Base-by-base conservation (phyloP, 768 basidiomycete genomes). In the Bullera alba region DNA sequence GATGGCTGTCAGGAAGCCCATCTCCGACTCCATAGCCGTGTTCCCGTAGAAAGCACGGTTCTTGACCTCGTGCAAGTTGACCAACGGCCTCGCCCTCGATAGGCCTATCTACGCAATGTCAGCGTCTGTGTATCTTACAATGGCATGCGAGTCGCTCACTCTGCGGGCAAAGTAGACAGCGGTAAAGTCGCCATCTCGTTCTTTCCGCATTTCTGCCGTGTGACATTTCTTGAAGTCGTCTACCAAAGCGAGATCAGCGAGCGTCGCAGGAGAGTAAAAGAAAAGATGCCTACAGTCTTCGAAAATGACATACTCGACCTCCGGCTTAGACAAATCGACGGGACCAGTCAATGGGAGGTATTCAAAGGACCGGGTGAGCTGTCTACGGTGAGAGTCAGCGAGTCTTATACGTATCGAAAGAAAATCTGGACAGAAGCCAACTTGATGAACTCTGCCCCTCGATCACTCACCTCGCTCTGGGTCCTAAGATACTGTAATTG, bases 21-120 rank as follows among this genome's bases (percentile, higher is more conserved):
- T 84, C 70, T 96, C 91, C 0, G 93, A 82, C 60, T 95, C 92
- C 95, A 99, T 99, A 61, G 87, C 87, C 0, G 95, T 99, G 58
- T 92, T 99, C 2, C 95, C 95, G 70, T 82, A 96, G 65, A 86
- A 97, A 14, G 76, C 75, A 7, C 95, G 79, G 60, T 88, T 87
- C 72, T 95, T 97, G 42, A 99, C 85, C 53, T 87, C 84, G 37
- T 67, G 67, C 21, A 47, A 50, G 3, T 19, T 32, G 27, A 67
- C 56, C 21, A 70, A 54, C 2, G 54, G 65, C 4, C 93, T 81
- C 0, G 87, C 69, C 51, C 52, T 39, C 6, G 62, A 63, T 8
- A 61, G 43, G 2, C 65, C 65, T 3, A 70, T 60, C 70, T 72
- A 41, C 30, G 5, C 37, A 12, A 42, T 30, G 27, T 23, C 46